A percentile compares a stretch with the other conserved stretches of the same genome.
phyloP scores from a whole-genome alignment of 2,329 filamentous ascomycete genomes.

The Aureobasidium pullulans region DNA sequence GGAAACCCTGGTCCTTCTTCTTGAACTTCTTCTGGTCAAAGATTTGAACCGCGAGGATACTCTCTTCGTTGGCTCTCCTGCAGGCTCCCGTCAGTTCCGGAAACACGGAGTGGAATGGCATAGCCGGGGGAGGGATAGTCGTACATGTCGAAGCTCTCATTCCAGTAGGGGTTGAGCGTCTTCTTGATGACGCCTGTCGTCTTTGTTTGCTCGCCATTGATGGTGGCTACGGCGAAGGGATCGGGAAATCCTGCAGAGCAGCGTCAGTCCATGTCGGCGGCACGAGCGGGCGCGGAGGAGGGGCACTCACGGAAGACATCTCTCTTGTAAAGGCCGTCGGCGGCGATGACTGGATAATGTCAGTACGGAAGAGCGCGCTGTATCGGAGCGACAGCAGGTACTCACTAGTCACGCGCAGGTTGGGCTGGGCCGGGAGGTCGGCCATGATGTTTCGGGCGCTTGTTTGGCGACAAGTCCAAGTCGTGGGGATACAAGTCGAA shows the following conservation, averaged over 20 bases:
- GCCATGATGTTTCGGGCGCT: constrained; percentile 30
- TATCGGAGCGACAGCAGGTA: constrained; percentile 11
- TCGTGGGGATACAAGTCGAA: not conserved
- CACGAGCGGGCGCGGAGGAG: constrained; percentile 7
- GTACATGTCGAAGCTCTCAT: constrained; percentile 97
- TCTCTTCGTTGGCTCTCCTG: constrained; percentile 87
- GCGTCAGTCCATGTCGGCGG: constrained; percentile 14
- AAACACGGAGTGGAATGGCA: not conserved
- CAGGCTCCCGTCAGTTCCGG: constrained; percentile 11
- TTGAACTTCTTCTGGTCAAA: constrained; percentile 99
- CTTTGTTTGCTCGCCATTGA: constrained; percentile 96
- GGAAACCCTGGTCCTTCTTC: constrained; percentile 99
- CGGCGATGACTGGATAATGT: constrained; percentile 73
- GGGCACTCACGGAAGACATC: constrained; percentile 87
- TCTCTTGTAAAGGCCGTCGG: constrained; percentile 96
- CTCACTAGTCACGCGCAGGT: constrained; percentile 89
- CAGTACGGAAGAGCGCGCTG: not conserved
- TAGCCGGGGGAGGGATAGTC: constrained; percentile 24
- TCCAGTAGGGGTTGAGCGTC: constrained; percentile 99
- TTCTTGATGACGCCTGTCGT: constrained; percentile 97
- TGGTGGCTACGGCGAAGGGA: constrained; percentile 92
- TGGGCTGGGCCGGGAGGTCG: constrained; percentile 51
- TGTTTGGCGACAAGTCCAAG: not conserved
- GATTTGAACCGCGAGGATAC: constrained; percentile 94
- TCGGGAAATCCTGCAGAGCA: constrained; percentile 74